Percentiles rank a stretch among this genome's conserved stretches.
phyloP scores from a whole-genome alignment of 2,329 filamentous ascomycete genomes.

The Colletotrichum liriopes region DNA sequence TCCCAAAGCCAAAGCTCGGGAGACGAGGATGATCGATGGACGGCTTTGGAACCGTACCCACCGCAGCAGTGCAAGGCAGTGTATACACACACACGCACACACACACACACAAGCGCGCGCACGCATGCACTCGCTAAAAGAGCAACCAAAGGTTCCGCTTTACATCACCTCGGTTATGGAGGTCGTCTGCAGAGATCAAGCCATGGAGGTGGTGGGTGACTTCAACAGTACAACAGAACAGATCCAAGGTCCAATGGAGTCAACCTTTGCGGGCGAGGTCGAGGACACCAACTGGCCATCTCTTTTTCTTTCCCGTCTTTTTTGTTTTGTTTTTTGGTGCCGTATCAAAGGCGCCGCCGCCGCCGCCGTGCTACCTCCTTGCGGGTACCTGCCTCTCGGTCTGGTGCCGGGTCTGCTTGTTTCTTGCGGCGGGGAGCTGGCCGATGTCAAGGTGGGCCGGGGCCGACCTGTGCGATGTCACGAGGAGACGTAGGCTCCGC shows the following conservation, averaged over 20 bases:
- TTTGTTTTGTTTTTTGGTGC: background rate
- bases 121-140: too few species aligned
- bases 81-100: background rate
- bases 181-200: background rate
- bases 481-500: background rate
- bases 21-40: background rate
- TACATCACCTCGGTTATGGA: background rate
- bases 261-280: background rate
- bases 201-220: background rate
- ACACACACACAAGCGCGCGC: background rate
- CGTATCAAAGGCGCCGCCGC: background rate
- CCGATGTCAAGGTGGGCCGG: slow-evolving; percentile 1
- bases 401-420: background rate
- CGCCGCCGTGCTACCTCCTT: background rate
- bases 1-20: slow-evolving; percentile 19
- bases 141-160: background rate
- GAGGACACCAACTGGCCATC: background rate
- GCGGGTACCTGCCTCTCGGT: background rate
- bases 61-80: background rate
- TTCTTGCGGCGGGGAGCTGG: slow-evolving; percentile 23
- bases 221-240: background rate
- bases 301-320: too few species aligned
- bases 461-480: background rate
- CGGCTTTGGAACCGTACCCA: background rate
- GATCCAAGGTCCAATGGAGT: background rate